Evolutionary conservation across 208 protist genomes (phyloP).

Genomic region (Wallacemonas collosoma): DNA sequence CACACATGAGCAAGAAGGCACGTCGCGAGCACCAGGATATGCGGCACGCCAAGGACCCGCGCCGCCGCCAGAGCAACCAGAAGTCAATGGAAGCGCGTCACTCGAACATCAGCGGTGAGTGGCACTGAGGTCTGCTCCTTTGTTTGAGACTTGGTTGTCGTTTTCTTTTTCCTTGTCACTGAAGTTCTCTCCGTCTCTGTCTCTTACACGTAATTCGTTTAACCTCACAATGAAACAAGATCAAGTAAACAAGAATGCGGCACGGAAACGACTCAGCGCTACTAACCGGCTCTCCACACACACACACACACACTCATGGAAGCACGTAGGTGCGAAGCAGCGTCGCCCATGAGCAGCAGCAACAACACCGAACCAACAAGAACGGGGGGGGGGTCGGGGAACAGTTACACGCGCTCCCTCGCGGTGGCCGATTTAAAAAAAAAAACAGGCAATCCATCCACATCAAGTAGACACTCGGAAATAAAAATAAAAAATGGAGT

Average conservation of each 20-base stretch:
- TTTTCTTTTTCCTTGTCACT: not conserved
- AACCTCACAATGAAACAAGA: not conserved
- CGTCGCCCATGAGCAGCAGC: no score
- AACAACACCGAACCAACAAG: no score
- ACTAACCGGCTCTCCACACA: no score
- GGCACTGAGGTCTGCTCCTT: slow-evolving; percentile 29
- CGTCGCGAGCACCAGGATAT: slow-evolving; percentile 75
- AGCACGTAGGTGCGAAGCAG: no score
- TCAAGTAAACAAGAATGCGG: not conserved
- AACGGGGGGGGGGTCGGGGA: no score
- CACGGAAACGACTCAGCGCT: no score
- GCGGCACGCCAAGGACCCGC: slow-evolving; percentile 70
- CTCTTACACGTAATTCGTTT: slow-evolving; percentile 17
- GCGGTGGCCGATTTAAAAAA: no score
- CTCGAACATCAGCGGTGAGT: slow-evolving; percentile 89
- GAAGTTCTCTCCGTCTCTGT: slow-evolving; percentile 17
- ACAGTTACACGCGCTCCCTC: no score
- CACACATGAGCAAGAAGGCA: slow-evolving; percentile 90
- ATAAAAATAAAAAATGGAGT: no score
- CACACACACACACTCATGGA: no score
- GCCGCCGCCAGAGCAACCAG: slow-evolving; percentile 48
- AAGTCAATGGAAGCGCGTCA: slow-evolving; percentile 55
- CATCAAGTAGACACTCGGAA: no score
- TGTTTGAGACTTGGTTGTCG: not conserved
- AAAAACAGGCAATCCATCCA: no score